Evolutionary conservation across 2,329 filamentous ascomycete species (phyloP), one percentile per base, ranked within the genome.

Genomic region (Septoria linicola): DNA sequence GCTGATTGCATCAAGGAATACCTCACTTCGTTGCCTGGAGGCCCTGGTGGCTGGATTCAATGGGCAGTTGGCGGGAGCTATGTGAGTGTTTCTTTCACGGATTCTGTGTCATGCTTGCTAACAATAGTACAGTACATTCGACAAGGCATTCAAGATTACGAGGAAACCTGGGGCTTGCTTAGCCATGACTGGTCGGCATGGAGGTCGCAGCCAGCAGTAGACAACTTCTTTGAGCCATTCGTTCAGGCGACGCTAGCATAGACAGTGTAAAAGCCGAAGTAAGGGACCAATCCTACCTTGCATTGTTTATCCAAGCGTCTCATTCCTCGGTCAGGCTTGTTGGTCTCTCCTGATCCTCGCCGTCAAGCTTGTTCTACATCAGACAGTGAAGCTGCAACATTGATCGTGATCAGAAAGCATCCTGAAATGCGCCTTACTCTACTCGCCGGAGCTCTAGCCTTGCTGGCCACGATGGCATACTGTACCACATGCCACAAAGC

Each of bases 61-160:
- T 83, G 80, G 77, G 81, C 81, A 27, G 48, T 85, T 11, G 72
- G 49, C 3, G 63, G 63, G 1, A 62, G 58, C 60, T 84, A 84
- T 60, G 43, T 46, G n/a, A 46, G 43, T 46, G 2, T 83, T 21
- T 6, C 6, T 3, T n/a, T 37, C 16, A 10, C 7, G 20, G 7
- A 2, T 27, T 17, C 14, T 16, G 8, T n/a, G 14, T 5, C 8
- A 8, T 34, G 13, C 3, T 27, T 23, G 30, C 41, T 35, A 31
- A 44, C 14, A 21, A 6, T 34, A 10, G 13, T 32, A n/a, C 8
- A 46, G 43, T 56, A 83, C 16, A 47, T 54, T 6, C 44, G 51
- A 2, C 11, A 30, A 10, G 51, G 49, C 13, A 40, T 14, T 39
- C 23, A 46, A 10, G 45, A 36, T 27, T 23, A 16, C 20, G 16